These are phyloP conservation scores for Lithohypha guttulata DNA, from an alignment of 2,329 filamentous ascomycete genomes.

Conservation along the genomic window DNA sequence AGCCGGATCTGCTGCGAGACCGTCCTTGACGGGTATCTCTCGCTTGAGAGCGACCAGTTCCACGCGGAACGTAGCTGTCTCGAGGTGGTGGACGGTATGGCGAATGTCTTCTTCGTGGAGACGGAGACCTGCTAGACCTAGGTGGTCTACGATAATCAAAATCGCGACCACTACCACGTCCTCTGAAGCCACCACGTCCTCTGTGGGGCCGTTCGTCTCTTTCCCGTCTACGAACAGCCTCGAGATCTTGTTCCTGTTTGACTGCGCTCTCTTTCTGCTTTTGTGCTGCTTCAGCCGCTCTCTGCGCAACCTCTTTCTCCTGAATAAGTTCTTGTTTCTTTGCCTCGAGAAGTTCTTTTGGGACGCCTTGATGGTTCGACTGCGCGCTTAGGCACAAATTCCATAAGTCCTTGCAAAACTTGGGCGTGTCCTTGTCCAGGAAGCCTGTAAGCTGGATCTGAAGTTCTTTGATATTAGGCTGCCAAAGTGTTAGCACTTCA, in stretches of 20 bases:
- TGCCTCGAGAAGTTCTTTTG: conserved; percentile 85
- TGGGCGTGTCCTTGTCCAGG: conserved; percentile 77
- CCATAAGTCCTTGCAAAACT: conserved; percentile 92
- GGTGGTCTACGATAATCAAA: conserved; percentile 39
- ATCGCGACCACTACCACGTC: conserved; percentile 30
- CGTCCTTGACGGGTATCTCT: conserved; percentile 17
- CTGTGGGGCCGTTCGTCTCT: conserved; percentile 30
- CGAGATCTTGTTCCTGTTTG: conserved; percentile 59
- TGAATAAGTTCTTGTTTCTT: conserved; percentile 93
- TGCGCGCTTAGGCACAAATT: conserved; percentile 84
- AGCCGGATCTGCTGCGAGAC: conserved; percentile 27
- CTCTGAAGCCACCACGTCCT: conserved; percentile 25
- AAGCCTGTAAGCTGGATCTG: conserved; percentile 94
- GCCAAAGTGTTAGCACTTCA: conserved; percentile 10
- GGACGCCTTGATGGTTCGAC: conserved; percentile 75
- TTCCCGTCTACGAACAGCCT: conserved; percentile 51
- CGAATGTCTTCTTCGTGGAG: conserved; percentile 39
- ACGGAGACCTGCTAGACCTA: conserved; percentile 43
- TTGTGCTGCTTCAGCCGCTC: conserved; percentile 39
- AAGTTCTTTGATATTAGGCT: conserved; percentile 92
- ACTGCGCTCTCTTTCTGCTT: conserved; percentile 29
- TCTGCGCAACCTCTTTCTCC: conserved; percentile 62
- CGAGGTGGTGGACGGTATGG: conserved; percentile 36
- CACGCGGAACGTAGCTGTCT: conserved; percentile 48
- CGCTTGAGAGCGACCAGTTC: conserved; percentile 23